phyloP scores from a whole-genome alignment of 805 yeast species.

The Sugiyamaella americana region DNA sequence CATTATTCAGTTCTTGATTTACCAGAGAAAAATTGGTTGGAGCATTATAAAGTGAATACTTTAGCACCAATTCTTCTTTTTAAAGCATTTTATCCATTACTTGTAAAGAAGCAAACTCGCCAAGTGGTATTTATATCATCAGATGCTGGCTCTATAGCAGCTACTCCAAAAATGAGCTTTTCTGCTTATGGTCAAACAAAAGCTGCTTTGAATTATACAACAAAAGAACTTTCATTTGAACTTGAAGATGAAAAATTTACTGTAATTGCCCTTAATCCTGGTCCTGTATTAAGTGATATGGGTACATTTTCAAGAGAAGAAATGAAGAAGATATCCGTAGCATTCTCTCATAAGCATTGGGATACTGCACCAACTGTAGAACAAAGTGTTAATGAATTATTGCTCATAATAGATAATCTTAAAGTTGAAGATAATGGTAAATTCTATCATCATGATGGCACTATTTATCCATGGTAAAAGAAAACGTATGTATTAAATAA shows the following conservation, averaged over 20 bases:
- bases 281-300: constrained; percentile 37
- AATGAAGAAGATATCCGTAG: constrained; percentile 1
- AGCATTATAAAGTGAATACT: constrained; percentile 24
- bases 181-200: constrained; percentile 35
- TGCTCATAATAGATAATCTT: constrained; percentile 21
- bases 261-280: constrained; percentile 36
- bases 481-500: background rate
- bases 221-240: constrained; percentile 28
- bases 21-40: constrained; percentile 12
- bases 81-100: constrained; percentile 24
- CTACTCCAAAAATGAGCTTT: constrained; percentile 1
- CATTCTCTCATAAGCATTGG: constrained; percentile 7
- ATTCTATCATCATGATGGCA: constrained; percentile 15
- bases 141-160: constrained; percentile 25
- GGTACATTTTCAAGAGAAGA: constrained; percentile 15
- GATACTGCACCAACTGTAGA: constrained; percentile 21
- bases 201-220: constrained; percentile 35
- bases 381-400: constrained; percentile 21
- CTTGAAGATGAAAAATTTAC: constrained; percentile 25
- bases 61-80: constrained; percentile 26
- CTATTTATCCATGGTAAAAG: constrained; percentile 9
- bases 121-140: constrained; percentile 30
- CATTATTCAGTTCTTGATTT: constrained; percentile 8
- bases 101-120: constrained; percentile 21
- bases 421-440: constrained; percentile 27